A percentile compares a stretch with the other conserved stretches of the same genome.
Conservation (phyloP, 768 basidiomycete genomes). For the Mycena vitilis region DNA sequence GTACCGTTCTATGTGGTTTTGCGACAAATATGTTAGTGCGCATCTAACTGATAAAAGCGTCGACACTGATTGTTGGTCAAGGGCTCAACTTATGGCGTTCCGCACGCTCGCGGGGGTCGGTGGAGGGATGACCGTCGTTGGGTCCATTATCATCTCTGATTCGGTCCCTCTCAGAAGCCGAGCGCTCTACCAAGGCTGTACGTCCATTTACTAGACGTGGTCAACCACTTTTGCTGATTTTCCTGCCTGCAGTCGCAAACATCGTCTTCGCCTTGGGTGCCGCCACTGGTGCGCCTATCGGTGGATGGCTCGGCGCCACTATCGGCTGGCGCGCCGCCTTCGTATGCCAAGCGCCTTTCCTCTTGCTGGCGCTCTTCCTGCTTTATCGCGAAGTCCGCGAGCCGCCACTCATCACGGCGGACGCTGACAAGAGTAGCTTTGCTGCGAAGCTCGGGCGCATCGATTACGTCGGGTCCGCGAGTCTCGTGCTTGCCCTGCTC, state of each 20-base stretch:
- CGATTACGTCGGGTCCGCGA: slow-evolving; percentile 70
- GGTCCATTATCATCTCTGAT: slow-evolving; percentile 70
- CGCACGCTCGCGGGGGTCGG: slow-evolving; percentile 75
- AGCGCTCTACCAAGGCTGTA: slow-evolving; percentile 71
- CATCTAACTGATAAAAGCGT: neutral
- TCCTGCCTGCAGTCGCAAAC: no score
- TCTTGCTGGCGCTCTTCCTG: slow-evolving; percentile 56
- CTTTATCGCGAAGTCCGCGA: slow-evolving; percentile 29
- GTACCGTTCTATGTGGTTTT: slow-evolving; percentile 72
- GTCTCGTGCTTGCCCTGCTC: slow-evolving; percentile 62
- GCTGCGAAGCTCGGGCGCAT: slow-evolving; percentile 61
- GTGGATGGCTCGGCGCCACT: slow-evolving; percentile 68
- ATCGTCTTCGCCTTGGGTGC: slow-evolving; percentile 59
- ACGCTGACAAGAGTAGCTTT: slow-evolving; percentile 11
- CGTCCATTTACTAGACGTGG: neutral
- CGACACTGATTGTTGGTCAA: neutral
- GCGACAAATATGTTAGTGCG: slow-evolving; percentile 45
- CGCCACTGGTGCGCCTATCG: slow-evolving; percentile 65
- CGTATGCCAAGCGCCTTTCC: slow-evolving; percentile 66
- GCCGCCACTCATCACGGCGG: slow-evolving; percentile 18
- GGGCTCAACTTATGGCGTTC: slow-evolving; percentile 57
- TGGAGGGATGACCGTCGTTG: slow-evolving; percentile 65
- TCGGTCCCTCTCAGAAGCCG: slow-evolving; percentile 73
- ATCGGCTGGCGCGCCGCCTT: slow-evolving; percentile 74
- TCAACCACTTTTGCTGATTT: no score